Conservation (phyloP, 306 rosid species). For the Cucumis cinereus region DNA sequence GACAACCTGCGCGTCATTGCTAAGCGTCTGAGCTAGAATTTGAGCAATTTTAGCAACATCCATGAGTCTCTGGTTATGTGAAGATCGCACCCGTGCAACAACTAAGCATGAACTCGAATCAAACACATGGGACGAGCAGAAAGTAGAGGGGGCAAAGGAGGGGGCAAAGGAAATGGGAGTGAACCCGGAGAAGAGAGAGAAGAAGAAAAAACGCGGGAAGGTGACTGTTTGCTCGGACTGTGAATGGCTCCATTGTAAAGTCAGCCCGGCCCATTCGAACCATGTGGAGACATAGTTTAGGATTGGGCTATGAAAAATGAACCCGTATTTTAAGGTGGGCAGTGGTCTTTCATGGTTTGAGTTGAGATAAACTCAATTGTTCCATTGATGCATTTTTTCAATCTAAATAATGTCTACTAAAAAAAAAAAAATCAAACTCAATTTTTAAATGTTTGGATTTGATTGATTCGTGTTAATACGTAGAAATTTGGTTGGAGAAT, state of each 20-base stretch:
- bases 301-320: not conserved
- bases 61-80: not conserved
- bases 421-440: too few species aligned
- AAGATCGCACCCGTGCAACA: not conserved
- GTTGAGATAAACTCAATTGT: too few species aligned
- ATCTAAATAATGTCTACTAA: too few species aligned
- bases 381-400: too few species aligned
- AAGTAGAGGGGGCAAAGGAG: too few species aligned
- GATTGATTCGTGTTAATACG: too few species aligned
- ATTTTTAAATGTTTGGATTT: too few species aligned
- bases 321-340: too few species aligned
- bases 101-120: not conserved
- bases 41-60: slow-evolving; percentile 41
- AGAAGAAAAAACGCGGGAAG: not conserved
- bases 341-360: too few species aligned
- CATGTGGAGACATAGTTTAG: not conserved
- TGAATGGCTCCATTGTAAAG: not conserved
- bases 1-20: slow-evolving; percentile 34
- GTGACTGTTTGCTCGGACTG: not conserved
- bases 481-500: too few species aligned
- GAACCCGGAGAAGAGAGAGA: not conserved
- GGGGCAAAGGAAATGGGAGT: not conserved
- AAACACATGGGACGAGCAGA: not conserved
- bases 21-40: slow-evolving; percentile 46
- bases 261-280: not conserved